Base-by-base conservation (phyloP, 495 filamentous ascomycete species). In the Hyaloscypha variabilis region DNA sequence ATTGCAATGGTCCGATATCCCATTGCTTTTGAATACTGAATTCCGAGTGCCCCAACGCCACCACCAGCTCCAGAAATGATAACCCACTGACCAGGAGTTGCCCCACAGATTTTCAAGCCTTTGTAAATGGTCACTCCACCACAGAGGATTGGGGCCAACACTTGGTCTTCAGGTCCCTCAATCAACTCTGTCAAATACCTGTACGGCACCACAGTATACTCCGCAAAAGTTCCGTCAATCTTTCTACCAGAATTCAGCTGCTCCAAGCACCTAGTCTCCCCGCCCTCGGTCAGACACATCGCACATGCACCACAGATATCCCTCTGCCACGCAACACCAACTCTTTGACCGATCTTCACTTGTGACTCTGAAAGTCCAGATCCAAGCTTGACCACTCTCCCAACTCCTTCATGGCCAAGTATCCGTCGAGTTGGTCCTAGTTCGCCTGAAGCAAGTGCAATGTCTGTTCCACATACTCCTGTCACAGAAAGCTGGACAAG, bases 391-490 rank as follows among this genome's bases (percentile, higher is more conserved):
- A 85, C 85, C 46, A 89, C 76, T 58, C 75, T 77, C 21, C 87
- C 87, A 6, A 87, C 81, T 11, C 84, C 82, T 71, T 89, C 87
- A 63, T 88, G 87, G 31, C 87, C 87, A 58, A 88, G 88, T 19
- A 91, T 81, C 68, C 89, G 87, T 50, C 81, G 81, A 2, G 84
- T 88, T 17, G 87, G 86, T 55, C 72, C 68, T 0, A 88, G 86
- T 19, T 90, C 80, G 19, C 84, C 85, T 46, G 78, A 80, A 81
- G 90, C 88, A 71, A 89, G 73, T 36, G 79, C 78, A 62, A 81
- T 72, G 70, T 92, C 90, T n/a, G 86, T 88, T 71, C 87, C 86
- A 72, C 89, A 91, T 39, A 91, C 85, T 56, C 89, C 89, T 0
- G 85, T 86, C 14, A 71, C 77, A 29, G 76, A 86, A 81, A 91